Evolutionary conservation across 129 eudicot species (phyloP), one percentile per base, ranked within the genome.

Genomic region (Artemisia argyi): DNA sequence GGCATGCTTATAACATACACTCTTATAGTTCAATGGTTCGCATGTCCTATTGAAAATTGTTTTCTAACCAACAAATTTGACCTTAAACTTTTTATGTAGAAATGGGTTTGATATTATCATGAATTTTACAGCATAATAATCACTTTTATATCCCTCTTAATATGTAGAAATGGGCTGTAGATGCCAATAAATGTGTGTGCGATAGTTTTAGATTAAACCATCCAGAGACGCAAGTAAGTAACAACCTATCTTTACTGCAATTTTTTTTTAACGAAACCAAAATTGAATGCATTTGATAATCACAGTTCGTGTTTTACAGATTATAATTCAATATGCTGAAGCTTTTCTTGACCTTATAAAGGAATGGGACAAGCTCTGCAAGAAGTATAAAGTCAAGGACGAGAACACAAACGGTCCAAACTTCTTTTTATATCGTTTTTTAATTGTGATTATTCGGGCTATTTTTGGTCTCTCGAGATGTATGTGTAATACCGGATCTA

Each of bases 81-180:
- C 22, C 22, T 20, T 20, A 20, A 20, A 20, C 22, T 20, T 20
- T 20, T 20, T 20, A 20, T 20, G 22, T 20, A 20, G 22, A 20
- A 20, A 20, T 20, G 22, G 22, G 22, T 20, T 20, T 20, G 1
- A 20, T 51, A 2, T 61, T 15, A 35, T 54, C 16, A 22, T 71
- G 26, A 11, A 16, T 49, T 28, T 69, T 70, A 18, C 57, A 20
- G 13, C 47, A 46, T 32, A 67, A 61, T 47, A 35, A 73, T 62
- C 64, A 67, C 49, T 62, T 68, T 79, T n/a, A 9, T 26, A 73
- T 75, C 54, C 18, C 35, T 64, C 39, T 69, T 46, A 26, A 22
- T 76, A 68, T 44, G 61, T 74, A 89, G 96, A 86, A 71, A 82
- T 89, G 96, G 92, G 96, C 92, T 71, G 89, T 89, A 47, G 96